A percentile compares a stretch with the other conserved stretches of the same genome.
phyloP scores from a whole-genome alignment of 108 stramenopile genomes.

The Parmales sp. region DNA sequence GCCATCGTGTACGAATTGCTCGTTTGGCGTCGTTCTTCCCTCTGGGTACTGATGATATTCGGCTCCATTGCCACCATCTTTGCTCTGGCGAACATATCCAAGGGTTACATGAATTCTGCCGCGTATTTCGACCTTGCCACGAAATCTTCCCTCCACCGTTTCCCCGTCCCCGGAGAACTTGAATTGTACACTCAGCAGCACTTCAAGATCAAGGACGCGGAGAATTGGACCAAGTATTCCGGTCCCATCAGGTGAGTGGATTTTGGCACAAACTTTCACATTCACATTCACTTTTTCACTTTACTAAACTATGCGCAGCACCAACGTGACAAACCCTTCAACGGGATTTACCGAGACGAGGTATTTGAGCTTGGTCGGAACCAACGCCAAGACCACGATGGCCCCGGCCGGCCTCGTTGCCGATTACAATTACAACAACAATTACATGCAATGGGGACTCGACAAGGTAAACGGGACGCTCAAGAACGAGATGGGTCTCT shows the following conservation, averaged over 20 bases:
- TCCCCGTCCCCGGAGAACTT: not conserved
- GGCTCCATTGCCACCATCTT: not conserved
- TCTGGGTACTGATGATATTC: not conserved
- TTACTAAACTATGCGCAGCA: no score
- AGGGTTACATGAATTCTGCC: not conserved
- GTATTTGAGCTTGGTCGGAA: not conserved
- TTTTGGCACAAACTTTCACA: no score
- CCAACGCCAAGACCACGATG: not conserved
- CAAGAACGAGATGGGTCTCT: not conserved
- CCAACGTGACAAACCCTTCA: not conserved
- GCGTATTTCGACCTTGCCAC: constrained; percentile 2
- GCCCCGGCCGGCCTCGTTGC: not conserved
- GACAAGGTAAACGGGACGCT: not conserved
- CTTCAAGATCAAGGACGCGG: not conserved
- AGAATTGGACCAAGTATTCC: not conserved
- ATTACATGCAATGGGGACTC: not conserved
- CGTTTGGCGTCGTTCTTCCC: not conserved
- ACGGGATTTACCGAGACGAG: not conserved
- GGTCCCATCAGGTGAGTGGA: constrained; percentile 6
- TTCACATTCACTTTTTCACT: no score
- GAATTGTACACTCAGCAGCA: constrained; percentile 1
- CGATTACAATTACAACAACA: not conserved
- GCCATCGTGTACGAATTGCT: constrained; percentile 7
- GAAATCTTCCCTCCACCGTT: not conserved
- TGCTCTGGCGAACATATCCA: not conserved